Evolutionary conservation across 805 yeast species (phyloP).

Genomic region (Candida quercuum): DNA sequence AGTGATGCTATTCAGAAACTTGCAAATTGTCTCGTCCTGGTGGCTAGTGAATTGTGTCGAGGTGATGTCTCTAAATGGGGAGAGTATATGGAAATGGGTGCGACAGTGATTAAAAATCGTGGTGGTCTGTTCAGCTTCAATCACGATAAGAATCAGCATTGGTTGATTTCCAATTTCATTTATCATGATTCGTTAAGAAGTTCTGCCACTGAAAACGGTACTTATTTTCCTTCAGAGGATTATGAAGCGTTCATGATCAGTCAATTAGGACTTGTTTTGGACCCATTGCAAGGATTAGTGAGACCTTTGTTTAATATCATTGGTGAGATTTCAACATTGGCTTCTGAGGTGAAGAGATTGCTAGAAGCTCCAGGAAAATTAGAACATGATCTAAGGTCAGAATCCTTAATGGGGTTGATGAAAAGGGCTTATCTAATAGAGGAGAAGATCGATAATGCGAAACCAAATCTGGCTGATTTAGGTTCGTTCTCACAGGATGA

Average conservation of each 20-base stretch:
- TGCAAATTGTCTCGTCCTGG: constrained; percentile 61
- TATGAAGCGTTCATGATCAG: constrained; percentile 38
- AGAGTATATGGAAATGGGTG: constrained; percentile 57
- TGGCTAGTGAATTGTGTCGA: constrained; percentile 78
- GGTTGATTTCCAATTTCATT: constrained; percentile 73
- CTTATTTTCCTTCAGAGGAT: constrained; percentile 57
- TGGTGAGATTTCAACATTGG: constrained; percentile 62
- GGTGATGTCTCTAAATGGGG: constrained; percentile 81
- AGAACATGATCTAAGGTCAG: constrained; percentile 23
- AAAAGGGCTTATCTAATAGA: constrained; percentile 38
- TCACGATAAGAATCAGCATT: constrained; percentile 52
- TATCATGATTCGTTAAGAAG: constrained; percentile 74
- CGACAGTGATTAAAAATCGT: constrained; percentile 49
- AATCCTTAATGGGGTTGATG: constrained; percentile 32
- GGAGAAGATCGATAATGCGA: constrained; percentile 38
- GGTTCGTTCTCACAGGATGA: constrained; percentile 37
- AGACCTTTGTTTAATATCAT: constrained; percentile 60
- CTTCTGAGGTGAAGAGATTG: constrained; percentile 42
- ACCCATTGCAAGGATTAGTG: constrained; percentile 70
- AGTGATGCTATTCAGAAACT: constrained; percentile 35
- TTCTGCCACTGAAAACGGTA: constrained; percentile 51
- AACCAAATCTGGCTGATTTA: constrained; percentile 48
- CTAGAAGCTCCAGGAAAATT: constrained; percentile 23
- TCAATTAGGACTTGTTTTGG: constrained; percentile 38
- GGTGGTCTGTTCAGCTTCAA: constrained; percentile 57